Percentiles rank a stretch among this genome's conserved stretches.
Conservation (phyloP, 495 filamentous ascomycete species). For the Talaromyces wortmannii region DNA sequence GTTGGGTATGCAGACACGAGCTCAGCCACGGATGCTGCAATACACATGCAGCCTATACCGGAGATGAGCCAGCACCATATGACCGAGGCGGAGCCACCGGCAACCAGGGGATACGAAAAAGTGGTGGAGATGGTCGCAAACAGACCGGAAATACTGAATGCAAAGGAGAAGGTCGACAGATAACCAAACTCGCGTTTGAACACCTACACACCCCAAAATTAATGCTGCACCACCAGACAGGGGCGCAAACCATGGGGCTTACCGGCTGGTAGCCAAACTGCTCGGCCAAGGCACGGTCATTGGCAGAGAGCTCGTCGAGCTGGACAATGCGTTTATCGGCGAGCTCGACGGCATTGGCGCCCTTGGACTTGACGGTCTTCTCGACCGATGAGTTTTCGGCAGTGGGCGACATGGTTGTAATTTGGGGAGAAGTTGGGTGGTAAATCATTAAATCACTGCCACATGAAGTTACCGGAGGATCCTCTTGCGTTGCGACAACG, state of each 20-base stretch:
- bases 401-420: background rate
- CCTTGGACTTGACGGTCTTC: background rate
- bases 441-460: background rate
- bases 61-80: conserved; percentile 62
- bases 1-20: conserved; percentile 48
- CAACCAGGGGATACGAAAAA: conserved; percentile 51
- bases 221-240: background rate
- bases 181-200: conserved; percentile 60
- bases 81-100: conserved; percentile 51
- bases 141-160: conserved; percentile 54
- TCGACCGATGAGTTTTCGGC: conserved; percentile 1
- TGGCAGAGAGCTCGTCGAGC: conserved; percentile 9
- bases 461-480: conserved; percentile 6
- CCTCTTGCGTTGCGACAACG: conserved; percentile 6
- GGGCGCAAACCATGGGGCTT: background rate
- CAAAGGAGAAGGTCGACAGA: conserved; percentile 57
- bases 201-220: conserved; percentile 23
- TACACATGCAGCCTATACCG: conserved; percentile 56
- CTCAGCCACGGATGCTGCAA: conserved; percentile 52
- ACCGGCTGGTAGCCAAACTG: conserved; percentile 22
- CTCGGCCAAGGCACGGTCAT: conserved; percentile 17
- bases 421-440: background rate
- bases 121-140: conserved; percentile 57
- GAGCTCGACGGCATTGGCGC: background rate
- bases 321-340: conserved; percentile 7